Evolutionary conservation across 345 rosid species (phyloP).

Genomic region (Corchorus capsularis): DNA sequence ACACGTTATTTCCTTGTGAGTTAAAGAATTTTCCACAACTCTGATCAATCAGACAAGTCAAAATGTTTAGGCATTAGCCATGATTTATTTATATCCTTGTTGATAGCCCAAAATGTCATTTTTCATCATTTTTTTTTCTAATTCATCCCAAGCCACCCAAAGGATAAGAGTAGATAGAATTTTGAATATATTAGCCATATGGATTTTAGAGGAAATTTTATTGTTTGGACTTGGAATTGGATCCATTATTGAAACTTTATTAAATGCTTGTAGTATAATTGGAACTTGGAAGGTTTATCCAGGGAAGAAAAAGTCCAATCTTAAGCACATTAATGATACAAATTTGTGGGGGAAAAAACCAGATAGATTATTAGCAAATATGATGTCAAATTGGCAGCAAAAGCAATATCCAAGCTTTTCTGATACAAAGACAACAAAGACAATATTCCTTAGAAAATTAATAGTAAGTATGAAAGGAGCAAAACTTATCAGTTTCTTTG

Average conservation of each 20-base stretch:
- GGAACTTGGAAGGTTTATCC: neutral
- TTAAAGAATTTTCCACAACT: no score
- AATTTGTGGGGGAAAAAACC: neutral
- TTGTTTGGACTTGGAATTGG: neutral
- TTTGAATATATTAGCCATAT: no score
- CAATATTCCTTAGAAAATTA: slow-evolving; percentile 39
- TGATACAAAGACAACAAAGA: slow-evolving; percentile 47
- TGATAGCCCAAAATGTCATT: no score
- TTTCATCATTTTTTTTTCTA: no score
- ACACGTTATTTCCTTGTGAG: no score
- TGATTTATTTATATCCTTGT: no score
- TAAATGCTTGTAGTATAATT: neutral
- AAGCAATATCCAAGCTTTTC: slow-evolving; percentile 36
- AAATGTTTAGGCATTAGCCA: no score
- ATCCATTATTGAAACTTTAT: neutral
- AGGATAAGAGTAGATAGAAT: no score
- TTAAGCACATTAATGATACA: neutral
- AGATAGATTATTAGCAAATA: slow-evolving; percentile 3
- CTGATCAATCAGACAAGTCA: no score
- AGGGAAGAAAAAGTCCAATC: neutral
- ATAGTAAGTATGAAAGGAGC: neutral
- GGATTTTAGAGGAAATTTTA: no score
- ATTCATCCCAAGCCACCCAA: no score
- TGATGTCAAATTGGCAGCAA: slow-evolving; percentile 15
- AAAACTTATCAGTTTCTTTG: neutral